These are phyloP conservation scores for Posidonia oceanica DNA, from an alignment of 116 monocot genomes.

Conservation along the genomic window DNA sequence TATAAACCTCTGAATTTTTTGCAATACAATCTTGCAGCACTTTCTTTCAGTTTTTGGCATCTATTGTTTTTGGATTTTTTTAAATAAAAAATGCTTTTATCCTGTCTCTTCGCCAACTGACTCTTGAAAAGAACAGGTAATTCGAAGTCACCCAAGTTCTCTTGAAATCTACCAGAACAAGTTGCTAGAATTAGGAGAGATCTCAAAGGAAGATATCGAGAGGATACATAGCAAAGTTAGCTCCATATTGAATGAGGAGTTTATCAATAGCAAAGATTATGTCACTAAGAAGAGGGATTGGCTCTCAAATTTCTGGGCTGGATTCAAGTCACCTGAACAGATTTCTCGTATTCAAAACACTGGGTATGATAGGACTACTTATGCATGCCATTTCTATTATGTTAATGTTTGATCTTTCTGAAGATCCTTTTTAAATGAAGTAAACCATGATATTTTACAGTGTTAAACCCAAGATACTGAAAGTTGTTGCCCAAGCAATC, in stretches of 20 bases:
- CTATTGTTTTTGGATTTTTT: not conserved
- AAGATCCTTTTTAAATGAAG: too few relatives aligned
- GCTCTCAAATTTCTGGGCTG: slow-evolving; percentile 86
- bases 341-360: slow-evolving; percentile 86
- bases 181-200: slow-evolving; percentile 47
- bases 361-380: slow-evolving; percentile 28
- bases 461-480: slow-evolving; percentile 78
- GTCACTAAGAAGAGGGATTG: slow-evolving; percentile 69
- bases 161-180: slow-evolving; percentile 72
- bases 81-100: not conserved
- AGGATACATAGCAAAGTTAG: slow-evolving; percentile 62
- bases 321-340: slow-evolving; percentile 89
- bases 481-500: slow-evolving; percentile 65
- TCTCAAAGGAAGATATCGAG: slow-evolving; percentile 61
- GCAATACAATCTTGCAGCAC: too few relatives aligned
- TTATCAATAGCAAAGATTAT: slow-evolving; percentile 63
- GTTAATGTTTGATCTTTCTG: not conserved
- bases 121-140: slow-evolving; percentile 28
- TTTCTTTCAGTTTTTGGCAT: not conserved
- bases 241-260: slow-evolving; percentile 70
- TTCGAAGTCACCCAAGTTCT: slow-evolving; percentile 62
- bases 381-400: not conserved
- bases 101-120: not conserved
- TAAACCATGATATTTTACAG: slow-evolving; percentile 16
- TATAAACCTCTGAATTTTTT: too few relatives aligned